A percentile compares a stretch with the other conserved stretches of the same genome.
Evolutionary conservation across 192 early-diverging fungal species (phyloP).

Genomic region (Allomyces arbusculus): DNA sequence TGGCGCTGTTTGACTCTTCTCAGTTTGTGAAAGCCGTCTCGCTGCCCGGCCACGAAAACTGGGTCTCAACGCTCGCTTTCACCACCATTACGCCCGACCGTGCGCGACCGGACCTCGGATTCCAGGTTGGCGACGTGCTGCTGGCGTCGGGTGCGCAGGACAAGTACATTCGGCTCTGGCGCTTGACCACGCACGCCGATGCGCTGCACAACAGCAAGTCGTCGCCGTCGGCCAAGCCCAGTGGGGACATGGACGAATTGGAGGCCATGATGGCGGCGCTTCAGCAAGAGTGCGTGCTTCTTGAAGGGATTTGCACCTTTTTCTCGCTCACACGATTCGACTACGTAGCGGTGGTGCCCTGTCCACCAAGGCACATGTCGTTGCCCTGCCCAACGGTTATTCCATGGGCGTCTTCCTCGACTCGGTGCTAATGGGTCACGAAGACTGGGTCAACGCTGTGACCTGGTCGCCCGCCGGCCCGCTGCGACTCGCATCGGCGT

Average conservation of each 20-base stretch:
- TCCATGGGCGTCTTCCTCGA: constrained; percentile 46
- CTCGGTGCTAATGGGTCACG: constrained; percentile 81
- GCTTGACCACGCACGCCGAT: neutral
- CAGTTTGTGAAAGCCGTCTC: constrained; percentile 42
- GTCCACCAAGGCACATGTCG: neutral
- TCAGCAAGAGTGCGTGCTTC: neutral
- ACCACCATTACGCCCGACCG: constrained; percentile 28
- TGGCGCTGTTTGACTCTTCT: neutral
- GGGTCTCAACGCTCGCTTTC: constrained; percentile 68
- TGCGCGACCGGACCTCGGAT: constrained; percentile 15
- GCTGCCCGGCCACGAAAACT: constrained; percentile 79
- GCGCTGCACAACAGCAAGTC: neutral
- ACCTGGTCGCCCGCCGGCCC: constrained; percentile 50
- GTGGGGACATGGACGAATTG: neutral
- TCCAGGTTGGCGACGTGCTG: constrained; percentile 56
- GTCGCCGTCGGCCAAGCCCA: neutral
- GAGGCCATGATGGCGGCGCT: neutral
- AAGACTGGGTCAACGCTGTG: constrained; percentile 82
- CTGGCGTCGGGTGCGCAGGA: constrained; percentile 80
- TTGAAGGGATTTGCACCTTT: neutral
- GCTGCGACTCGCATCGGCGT: constrained; percentile 57
- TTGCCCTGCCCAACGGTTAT: neutral
- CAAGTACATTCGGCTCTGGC: constrained; percentile 79
- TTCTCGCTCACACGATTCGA: neutral
- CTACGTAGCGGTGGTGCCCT: neutral